These are phyloP conservation scores for Lipomyces yarrowii DNA, from an alignment of 1,139 yeast species.

Conservation along the genomic window DNA sequence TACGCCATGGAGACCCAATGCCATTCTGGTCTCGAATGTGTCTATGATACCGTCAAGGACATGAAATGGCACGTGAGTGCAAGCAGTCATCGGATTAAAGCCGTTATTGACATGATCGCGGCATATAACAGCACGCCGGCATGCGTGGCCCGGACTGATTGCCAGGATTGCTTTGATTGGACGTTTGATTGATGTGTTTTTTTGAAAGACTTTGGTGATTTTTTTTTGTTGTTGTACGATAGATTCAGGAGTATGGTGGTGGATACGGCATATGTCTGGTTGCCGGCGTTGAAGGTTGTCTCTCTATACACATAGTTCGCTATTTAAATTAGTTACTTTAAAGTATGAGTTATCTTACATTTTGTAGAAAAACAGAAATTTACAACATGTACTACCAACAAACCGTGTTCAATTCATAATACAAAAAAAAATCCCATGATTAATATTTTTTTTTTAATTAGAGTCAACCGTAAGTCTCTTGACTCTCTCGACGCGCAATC, in stretches of 20 bases:
- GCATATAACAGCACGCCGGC: conserved; percentile 76
- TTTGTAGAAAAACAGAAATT: not conserved
- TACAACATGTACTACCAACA: not conserved
- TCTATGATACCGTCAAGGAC: conserved; percentile 88
- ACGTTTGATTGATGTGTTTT: conserved; percentile 37
- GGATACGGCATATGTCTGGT: not conserved
- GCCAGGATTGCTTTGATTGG: conserved; percentile 92
- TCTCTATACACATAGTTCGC: not conserved
- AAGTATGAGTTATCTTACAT: not conserved
- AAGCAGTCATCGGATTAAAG: conserved; percentile 87
- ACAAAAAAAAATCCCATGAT: not conserved
- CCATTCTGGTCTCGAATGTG: conserved; percentile 87
- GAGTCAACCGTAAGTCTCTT: not conserved
- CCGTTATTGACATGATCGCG: conserved; percentile 72
- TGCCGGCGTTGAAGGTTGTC: not conserved
- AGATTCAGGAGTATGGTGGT: not conserved
- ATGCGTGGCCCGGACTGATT: conserved; percentile 79
- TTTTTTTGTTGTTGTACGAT: not conserved
- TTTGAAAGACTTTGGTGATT: not conserved
- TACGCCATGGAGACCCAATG: conserved; percentile 98
- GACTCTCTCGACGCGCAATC: not conserved
- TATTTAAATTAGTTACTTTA: not conserved
- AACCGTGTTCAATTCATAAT: not conserved
- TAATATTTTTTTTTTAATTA: not conserved
- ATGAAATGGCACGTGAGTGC: conserved; percentile 91